These are phyloP conservation scores for Castanopsis chinensis DNA, from an alignment of 306 rosid genomes.

Conservation along the genomic window DNA sequence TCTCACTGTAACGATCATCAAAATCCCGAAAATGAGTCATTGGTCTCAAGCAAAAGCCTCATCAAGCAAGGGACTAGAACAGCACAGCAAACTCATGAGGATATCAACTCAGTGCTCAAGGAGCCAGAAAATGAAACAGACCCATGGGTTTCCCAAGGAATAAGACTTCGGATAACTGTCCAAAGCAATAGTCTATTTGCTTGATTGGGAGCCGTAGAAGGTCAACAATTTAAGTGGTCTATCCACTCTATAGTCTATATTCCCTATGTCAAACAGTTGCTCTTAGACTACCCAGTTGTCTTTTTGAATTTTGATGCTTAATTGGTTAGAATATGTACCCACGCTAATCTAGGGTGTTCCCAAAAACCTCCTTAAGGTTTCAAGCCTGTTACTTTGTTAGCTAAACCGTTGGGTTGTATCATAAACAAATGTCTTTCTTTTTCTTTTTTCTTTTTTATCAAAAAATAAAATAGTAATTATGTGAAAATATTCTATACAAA, in stretches of 20 bases:
- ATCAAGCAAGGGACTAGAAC: neutral
- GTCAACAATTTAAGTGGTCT: neutral
- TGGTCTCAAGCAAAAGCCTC: neutral
- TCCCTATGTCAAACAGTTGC: neutral
- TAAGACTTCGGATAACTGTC: neutral
- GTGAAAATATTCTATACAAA: neutral
- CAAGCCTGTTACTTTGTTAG: no score
- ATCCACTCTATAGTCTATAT: no score
- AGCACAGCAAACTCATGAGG: neutral
- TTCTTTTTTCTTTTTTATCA: neutral
- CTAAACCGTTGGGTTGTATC: no score
- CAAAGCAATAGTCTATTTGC: neutral
- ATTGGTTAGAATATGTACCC: neutral
- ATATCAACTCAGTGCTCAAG: neutral
- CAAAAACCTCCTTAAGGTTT: neutral
- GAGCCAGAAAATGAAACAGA: slow-evolving; percentile 12
- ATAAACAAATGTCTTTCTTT: neutral
- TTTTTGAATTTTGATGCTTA: neutral
- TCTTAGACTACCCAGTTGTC: neutral
- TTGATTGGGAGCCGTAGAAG: neutral
- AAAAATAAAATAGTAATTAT: neutral
- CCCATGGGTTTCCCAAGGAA: slow-evolving; percentile 14
- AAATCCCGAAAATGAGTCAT: slow-evolving; percentile 1
- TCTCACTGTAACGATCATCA: slow-evolving; percentile 30
- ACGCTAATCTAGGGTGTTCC: neutral